These are phyloP conservation scores for Adansonia digitata DNA, from an alignment of 345 rosid species.

Conservation along the genomic window DNA sequence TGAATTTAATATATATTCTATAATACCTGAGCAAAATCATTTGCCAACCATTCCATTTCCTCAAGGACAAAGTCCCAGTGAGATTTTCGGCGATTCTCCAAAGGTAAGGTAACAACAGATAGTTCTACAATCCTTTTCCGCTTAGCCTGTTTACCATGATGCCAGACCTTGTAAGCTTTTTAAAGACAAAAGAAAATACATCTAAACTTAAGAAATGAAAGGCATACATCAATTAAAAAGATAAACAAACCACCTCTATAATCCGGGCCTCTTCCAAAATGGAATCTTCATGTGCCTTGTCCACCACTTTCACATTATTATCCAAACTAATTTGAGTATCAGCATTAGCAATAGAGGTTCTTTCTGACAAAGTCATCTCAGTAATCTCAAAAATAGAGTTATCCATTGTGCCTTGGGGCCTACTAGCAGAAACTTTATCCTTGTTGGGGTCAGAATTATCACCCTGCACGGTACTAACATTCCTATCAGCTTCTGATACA, in stretches of 20 bases:
- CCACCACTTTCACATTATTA: conserved; percentile 31
- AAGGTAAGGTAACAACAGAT: conserved; percentile 45
- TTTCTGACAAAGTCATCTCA: conserved; percentile 15
- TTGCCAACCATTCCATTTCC: conserved; percentile 99
- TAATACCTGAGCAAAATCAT: conserved; percentile 95
- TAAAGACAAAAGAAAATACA: conserved; percentile 12
- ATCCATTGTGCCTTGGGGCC: conserved; percentile 31
- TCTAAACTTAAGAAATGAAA: conserved; percentile 12
- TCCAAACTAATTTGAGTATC: conserved; percentile 43
- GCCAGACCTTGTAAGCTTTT: conserved; percentile 20
- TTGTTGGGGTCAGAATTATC: conserved; percentile 26
- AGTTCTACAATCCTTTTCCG: conserved; percentile 77
- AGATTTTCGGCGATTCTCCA: conserved; percentile 49
- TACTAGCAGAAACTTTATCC: conserved; percentile 31
- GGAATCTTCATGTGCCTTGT: conserved; percentile 70
- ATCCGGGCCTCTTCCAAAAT: conserved; percentile 82
- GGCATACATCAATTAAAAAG: conserved; percentile 10
- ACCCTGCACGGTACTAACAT: conserved; percentile 24
- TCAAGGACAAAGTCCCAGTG: conserved; percentile 98
- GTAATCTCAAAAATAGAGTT: conserved; percentile 26
- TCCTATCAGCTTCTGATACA: conserved; percentile 35
- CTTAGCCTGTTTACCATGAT: conserved; percentile 61
- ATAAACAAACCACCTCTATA: conserved; percentile 55
- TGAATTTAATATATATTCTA: conserved; percentile 2
- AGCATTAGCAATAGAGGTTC: conserved; percentile 28